These are phyloP conservation scores for Avena sativa DNA, from an alignment of 176 grass and related monocot genomes.

Conservation along the genomic window DNA sequence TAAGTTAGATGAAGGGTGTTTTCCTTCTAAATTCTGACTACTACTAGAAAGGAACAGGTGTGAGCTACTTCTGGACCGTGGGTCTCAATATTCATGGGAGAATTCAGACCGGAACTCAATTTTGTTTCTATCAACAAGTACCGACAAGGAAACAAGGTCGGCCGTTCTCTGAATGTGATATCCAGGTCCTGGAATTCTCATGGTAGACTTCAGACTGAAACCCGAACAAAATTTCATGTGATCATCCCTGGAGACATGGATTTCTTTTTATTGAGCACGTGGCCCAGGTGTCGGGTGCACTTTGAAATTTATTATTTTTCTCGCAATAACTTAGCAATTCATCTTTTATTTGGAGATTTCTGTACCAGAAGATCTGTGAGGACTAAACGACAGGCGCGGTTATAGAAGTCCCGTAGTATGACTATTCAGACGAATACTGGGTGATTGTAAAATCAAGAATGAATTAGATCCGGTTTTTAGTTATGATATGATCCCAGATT, in stretches of 20 bases:
- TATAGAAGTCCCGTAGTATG: background rate
- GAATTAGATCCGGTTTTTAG: background rate
- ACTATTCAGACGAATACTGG: background rate
- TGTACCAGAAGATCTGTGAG: no score
- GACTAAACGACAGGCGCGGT: no score
- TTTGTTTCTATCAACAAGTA: background rate
- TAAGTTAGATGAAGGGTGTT: background rate
- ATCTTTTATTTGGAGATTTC: no score
- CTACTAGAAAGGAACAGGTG: background rate
- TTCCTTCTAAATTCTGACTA: background rate
- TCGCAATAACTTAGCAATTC: slow-evolving; percentile 33
- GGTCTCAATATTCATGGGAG: background rate
- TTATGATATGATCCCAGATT: background rate
- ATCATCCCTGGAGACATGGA: background rate
- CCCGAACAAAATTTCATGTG: background rate
- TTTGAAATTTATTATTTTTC: slow-evolving; percentile 24
- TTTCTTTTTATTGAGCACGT: background rate
- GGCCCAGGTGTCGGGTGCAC: slow-evolving; percentile 2
- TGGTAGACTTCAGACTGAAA: background rate
- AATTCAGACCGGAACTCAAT: background rate
- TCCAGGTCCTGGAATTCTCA: background rate
- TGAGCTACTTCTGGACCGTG: background rate
- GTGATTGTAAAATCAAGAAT: background rate
- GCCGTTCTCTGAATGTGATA: background rate
- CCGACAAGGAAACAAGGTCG: background rate